Conservation (phyloP, 1,284 basidiomycete genomes). For the Stygiomarasmius scandens region DNA sequence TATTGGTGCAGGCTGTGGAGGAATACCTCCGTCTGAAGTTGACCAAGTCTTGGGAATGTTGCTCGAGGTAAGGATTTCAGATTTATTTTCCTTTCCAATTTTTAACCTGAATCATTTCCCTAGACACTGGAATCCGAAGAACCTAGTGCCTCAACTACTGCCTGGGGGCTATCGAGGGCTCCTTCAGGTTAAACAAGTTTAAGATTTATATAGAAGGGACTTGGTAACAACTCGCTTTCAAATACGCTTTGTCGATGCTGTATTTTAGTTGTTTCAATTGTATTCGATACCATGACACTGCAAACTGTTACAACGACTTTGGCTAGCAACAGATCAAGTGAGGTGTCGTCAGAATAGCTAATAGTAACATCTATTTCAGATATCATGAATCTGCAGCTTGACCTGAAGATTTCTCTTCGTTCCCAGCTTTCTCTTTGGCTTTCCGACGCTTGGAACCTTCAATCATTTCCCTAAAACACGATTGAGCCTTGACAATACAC, state of each 20-base stretch:
- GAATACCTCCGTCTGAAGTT: conserved; percentile 81
- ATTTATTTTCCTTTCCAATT: conserved; percentile 4
- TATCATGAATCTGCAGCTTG: conserved; percentile 19
- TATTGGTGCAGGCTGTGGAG: conserved; percentile 88
- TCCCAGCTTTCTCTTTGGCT: conserved; percentile 31
- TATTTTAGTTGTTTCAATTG: neutral
- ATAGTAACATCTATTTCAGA: no score
- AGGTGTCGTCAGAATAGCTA: no score
- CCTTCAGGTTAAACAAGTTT: conserved; percentile 5
- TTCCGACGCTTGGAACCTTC: conserved; percentile 68
- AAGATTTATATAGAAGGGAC: neutral
- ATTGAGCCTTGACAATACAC: conserved; percentile 9
- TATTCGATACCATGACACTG: neutral
- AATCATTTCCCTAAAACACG: conserved; percentile 65
- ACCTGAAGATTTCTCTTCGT: conserved; percentile 14
- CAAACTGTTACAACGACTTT: no score
- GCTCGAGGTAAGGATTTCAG: conserved; percentile 64
- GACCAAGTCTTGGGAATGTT: conserved; percentile 84
- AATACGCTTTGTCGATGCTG: neutral
- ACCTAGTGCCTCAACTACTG: conserved; percentile 56
- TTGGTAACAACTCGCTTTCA: neutral
- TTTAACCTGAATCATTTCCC: conserved; percentile 2
- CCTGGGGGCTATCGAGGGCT: conserved; percentile 34
- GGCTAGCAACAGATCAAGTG: no score
- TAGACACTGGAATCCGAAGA: conserved; percentile 78